Base-by-base conservation (phyloP, 345 rosid species). In the Salix viminalis region DNA sequence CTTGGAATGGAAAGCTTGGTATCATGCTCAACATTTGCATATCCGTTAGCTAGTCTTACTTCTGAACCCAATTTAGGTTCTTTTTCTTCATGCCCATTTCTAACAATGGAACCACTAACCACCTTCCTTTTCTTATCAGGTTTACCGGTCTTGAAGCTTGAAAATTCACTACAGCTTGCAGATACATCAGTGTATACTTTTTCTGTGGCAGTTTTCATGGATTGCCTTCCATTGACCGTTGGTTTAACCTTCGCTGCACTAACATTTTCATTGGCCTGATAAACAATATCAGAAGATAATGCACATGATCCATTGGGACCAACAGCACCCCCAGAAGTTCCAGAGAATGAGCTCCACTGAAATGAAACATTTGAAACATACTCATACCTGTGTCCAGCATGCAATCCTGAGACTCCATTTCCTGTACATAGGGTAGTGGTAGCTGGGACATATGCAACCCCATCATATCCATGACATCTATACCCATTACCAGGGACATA, bases 51-150 rank as follows among this genome's bases (percentile, higher is more conserved):
- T 56, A 83, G 74, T 69, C 76, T 78, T 44, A 77, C 79, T 75
- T 88, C 93, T 37, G 88, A 69, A 75, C 83, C 74, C 36, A 84
- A 77, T 75, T 83, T 88, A 60, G 69, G 36, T 77, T 58, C 88
- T 14, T 75, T 81, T 76, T 83, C 91, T 67, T 96, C 96, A 76
- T 76, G 74, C 56, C 91, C 96, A 72, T 88, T 90, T 68, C 76
- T 86, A 73, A 82, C 80, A 61, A 42, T 72, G n/a, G 92, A 28
- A 65, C 80, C 95, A 21, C 84, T 73, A 30, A 73, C 75, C 80
- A 90, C 86, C 85, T 91, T 92, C 85, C 92, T 88, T 80, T 87
- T 93, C 91, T 96, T 96, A 84, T 86, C 91, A 75, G 89, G 89
- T 79, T 88, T 84, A 56, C 86, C 77, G 7, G 80, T 76, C 80